Evolutionary conservation across 305 asterid genomes (phyloP), one percentile per base, ranked within the genome.

Genomic region (Solanum hybrid): DNA sequence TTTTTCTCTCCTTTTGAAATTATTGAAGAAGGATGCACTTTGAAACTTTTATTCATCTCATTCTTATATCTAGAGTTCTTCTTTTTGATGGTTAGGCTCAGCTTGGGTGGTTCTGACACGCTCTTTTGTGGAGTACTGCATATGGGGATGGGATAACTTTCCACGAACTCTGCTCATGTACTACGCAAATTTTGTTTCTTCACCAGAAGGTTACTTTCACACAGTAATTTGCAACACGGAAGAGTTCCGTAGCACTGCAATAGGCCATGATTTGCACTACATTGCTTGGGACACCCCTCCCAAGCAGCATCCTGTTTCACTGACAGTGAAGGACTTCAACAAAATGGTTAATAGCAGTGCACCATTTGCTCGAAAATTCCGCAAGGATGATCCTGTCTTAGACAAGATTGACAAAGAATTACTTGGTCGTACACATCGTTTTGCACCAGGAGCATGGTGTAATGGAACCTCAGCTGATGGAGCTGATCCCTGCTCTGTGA

Each of bases 281-380:
- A 97, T 97, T 45, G 98, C 98, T 12, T 97, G 99, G 99, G 99
- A 97, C 92, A 89, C 90, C 51, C 99, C 99, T 79, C 99, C 99
- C 11, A 97, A 96, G 95, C 99, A 97, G 93, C 99, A 97, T 89
- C 99, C 99, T 20, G 90, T 95, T 79, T 92, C 92, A 33, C 51
- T 97, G 45, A 92, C 99, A 0, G 92, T 94, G 15, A 94, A 90
- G 87, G 99, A 97, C 92, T 97, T 96, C 80, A 81, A 77, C 89
- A 92, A 93, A 36, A 97, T 97, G 99, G 90, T 96, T 24, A 97
- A 97, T 95, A 97, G 98, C 94, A 95, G 98, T 84, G 96, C 99
- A 34, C 95, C 97, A 10, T 97, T 97, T 15, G 99, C 99, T 65
- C 81, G 99, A 70, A 97, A 97, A 92, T 97, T 97, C 73, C 98